phyloP scores from a whole-genome alignment of 306 rosid species.

The Potentilla sterilis region DNA sequence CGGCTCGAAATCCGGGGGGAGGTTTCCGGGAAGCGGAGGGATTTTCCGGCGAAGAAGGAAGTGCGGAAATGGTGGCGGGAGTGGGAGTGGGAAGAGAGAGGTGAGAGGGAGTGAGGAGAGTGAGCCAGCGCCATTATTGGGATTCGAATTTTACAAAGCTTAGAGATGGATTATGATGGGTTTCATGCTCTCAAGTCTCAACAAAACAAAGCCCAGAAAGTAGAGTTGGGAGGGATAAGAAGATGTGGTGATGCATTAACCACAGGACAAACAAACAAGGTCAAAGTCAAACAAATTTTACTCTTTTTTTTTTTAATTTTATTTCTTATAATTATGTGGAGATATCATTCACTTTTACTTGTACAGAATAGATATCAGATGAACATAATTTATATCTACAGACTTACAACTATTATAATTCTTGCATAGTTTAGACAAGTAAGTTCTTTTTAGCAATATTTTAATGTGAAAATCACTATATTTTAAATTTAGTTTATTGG shows the following conservation, averaged over 20 bases:
- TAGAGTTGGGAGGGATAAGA: constrained; percentile 1
- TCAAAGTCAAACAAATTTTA: too few relatives aligned
- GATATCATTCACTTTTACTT: too few relatives aligned
- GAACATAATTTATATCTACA: too few relatives aligned
- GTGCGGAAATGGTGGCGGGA: constrained; percentile 22
- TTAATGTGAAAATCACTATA: too few relatives aligned
- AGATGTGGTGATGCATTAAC: background rate
- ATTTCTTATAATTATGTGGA: too few relatives aligned
- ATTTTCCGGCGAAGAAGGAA: constrained; percentile 30
- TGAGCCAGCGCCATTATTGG: constrained; percentile 54
- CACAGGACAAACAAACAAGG: too few relatives aligned
- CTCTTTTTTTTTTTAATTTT: too few relatives aligned
- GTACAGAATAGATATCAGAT: too few relatives aligned
- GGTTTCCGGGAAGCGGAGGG: constrained; percentile 21
- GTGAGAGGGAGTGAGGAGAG: constrained; percentile 45
- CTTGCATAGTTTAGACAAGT: too few relatives aligned
- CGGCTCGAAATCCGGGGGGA: constrained; percentile 16
- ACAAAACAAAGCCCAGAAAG: background rate
- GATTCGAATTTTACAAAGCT: background rate
- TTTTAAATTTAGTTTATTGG: too few relatives aligned
- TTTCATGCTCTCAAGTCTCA: background rate
- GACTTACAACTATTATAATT: too few relatives aligned
- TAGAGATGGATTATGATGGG: background rate
- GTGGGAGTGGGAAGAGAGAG: constrained; percentile 29
- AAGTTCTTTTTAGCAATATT: too few relatives aligned